A percentile compares a stretch with the other conserved stretches of the same genome.
These are phyloP conservation scores for Pascua guehoae DNA, from an alignment of 1,284 basidiomycete genomes.

Conservation along the genomic window DNA sequence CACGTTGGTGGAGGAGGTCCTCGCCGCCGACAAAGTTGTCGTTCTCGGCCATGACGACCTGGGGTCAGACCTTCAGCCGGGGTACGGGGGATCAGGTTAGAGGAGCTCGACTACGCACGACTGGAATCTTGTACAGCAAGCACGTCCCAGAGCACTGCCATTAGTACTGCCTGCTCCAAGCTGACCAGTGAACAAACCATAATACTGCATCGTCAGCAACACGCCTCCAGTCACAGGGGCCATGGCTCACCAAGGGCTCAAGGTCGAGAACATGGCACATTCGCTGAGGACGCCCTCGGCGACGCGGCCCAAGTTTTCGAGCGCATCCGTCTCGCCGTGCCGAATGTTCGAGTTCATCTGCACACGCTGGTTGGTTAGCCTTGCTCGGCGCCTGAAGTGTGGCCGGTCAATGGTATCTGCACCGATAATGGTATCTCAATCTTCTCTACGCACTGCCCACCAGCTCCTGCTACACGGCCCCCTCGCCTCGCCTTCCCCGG, in stretches of 20 bases:
- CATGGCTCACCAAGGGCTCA: slow-evolving; percentile 24
- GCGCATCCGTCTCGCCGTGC: slow-evolving; percentile 38
- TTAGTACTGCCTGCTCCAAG: background rate
- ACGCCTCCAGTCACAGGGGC: background rate
- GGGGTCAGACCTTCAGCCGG: background rate
- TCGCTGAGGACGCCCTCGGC: slow-evolving; percentile 25
- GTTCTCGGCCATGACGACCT: slow-evolving; percentile 35
- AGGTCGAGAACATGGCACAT: slow-evolving; percentile 34
- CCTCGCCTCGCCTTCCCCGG: too few relatives aligned
- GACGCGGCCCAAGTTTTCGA: slow-evolving; percentile 37
- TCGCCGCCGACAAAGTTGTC: slow-evolving; percentile 33
- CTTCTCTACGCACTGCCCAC: too few relatives aligned
- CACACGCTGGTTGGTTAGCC: slow-evolving; percentile 25
- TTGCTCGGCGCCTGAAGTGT: too few relatives aligned
- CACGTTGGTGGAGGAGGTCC: slow-evolving; percentile 17
- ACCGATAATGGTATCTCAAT: too few relatives aligned
- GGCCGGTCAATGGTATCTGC: too few relatives aligned
- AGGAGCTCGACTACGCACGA: background rate
- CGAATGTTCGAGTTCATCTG: slow-evolving; percentile 27
- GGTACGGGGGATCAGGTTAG: too few relatives aligned
- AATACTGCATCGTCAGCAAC: too few relatives aligned
- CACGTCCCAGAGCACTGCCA: slow-evolving; percentile 29
- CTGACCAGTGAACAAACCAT: too few relatives aligned
- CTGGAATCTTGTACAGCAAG: slow-evolving; percentile 28
- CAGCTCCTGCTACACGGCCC: too few relatives aligned